Evolutionary conservation across 257 asterid genomes (phyloP).

Genomic region (Knoxia roxburghii): DNA sequence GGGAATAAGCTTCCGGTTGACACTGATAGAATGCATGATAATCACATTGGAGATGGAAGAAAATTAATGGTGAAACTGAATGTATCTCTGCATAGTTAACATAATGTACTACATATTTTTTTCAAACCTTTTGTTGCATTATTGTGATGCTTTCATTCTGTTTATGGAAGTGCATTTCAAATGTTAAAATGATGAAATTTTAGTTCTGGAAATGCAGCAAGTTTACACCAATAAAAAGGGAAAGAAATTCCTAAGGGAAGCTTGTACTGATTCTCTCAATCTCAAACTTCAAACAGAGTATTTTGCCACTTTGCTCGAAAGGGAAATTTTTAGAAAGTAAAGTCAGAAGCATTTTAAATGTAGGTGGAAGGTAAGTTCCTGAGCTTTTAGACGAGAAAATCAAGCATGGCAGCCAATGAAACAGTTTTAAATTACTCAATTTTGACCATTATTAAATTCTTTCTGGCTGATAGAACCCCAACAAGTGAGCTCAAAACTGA

Average conservation of each 20-base stretch:
- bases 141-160: too few relatives aligned
- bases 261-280: background rate
- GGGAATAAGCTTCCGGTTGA: conserved; percentile 40
- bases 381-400: background rate
- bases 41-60: conserved; percentile 4
- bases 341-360: background rate
- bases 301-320: background rate
- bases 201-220: too few relatives aligned
- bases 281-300: background rate
- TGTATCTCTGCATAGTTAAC: background rate
- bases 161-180: too few relatives aligned
- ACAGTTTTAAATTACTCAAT: background rate
- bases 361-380: background rate
- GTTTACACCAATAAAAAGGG: too few relatives aligned
- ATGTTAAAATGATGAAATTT: too few relatives aligned
- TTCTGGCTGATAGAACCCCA: background rate
- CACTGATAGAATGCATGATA: conserved; percentile 1
- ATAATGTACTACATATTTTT: background rate
- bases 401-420: background rate
- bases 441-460: background rate
- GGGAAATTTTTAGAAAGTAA: background rate
- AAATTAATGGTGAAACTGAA: background rate
- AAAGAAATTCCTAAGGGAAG: background rate
- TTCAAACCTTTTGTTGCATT: too few relatives aligned
- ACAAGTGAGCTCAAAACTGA: too few relatives aligned